Evolutionary conservation across 2,329 filamentous ascomycete species (phyloP).

Genomic region (Didymella keratinophila): DNA sequence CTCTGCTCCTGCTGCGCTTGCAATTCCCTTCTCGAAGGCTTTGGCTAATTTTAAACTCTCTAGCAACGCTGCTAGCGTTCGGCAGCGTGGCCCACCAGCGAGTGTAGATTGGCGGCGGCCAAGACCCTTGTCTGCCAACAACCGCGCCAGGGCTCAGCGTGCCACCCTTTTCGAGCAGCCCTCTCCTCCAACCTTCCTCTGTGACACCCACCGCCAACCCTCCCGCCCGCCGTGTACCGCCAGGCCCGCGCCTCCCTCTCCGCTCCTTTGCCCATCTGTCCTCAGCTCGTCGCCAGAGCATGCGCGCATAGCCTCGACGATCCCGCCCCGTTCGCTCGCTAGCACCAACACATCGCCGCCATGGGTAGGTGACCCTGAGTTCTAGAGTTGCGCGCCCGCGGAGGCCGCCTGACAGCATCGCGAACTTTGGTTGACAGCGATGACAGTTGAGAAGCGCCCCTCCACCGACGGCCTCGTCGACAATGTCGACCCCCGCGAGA

Average conservation of each 20-base stretch:
- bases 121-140: slow-evolving; percentile 8
- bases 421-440: slow-evolving; percentile 24
- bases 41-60: slow-evolving; percentile 14
- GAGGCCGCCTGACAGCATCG: not conserved
- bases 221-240: slow-evolving; percentile 21
- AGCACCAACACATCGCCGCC: slow-evolving; percentile 24
- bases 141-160: slow-evolving; percentile 13
- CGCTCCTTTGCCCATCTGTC: slow-evolving; percentile 27
- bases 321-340: slow-evolving; percentile 29
- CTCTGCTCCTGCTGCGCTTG: slow-evolving; percentile 4
- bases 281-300: slow-evolving; percentile 28
- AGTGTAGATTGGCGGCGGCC: slow-evolving; percentile 13
- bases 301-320: slow-evolving; percentile 36
- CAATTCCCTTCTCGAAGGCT: slow-evolving; percentile 9
- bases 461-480: slow-evolving; percentile 51
- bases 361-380: slow-evolving; percentile 39
- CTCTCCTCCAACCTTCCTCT: slow-evolving; percentile 6
- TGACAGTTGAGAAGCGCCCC: slow-evolving; percentile 48
- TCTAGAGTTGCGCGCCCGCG: not conserved
- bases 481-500: slow-evolving; percentile 48
- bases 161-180: slow-evolving; percentile 20
- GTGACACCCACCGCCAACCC: slow-evolving; percentile 18
- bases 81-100: slow-evolving; percentile 13
- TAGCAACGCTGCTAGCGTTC: slow-evolving; percentile 4
- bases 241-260: slow-evolving; percentile 22